phyloP scores from a whole-genome alignment of 148 eudicot genomes.

The Tetragonia tetragonoides region DNA sequence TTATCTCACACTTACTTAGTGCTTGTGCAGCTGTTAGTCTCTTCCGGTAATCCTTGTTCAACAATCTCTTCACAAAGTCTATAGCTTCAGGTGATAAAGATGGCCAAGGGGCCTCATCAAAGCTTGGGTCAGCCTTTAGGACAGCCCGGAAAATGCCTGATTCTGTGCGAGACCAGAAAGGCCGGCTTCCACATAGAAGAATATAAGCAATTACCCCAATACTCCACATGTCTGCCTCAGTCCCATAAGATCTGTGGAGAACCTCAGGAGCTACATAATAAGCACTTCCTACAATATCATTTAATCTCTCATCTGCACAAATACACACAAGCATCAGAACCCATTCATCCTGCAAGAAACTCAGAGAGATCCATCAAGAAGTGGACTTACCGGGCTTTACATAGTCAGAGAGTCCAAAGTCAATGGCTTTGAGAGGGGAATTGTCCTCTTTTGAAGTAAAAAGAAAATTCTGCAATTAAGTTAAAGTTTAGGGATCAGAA shows the following conservation, averaged over 20 bases:
- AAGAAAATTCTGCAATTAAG: conserved; percentile 77
- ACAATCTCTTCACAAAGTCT: conserved; percentile 82
- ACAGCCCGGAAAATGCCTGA: conserved; percentile 92
- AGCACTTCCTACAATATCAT: conserved; percentile 97
- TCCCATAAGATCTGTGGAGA: conserved; percentile 91
- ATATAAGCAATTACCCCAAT: conserved; percentile 97
- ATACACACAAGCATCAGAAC: conserved; percentile 23
- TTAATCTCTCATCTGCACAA: conserved; percentile 82
- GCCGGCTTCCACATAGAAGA: conserved; percentile 93
- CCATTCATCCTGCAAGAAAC: neutral
- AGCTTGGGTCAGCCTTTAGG: conserved; percentile 84
- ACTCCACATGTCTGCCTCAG: conserved; percentile 99
- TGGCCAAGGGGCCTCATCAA: conserved; percentile 97
- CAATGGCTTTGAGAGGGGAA: conserved; percentile 85
- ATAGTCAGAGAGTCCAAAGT: conserved; percentile 93
- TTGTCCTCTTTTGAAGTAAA: conserved; percentile 73
- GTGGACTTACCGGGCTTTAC: conserved; percentile 82
- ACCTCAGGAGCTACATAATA: conserved; percentile 98
- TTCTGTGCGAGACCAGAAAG: conserved; percentile 94
- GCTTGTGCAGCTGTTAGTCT: conserved; percentile 95
- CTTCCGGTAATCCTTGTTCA: conserved; percentile 91
- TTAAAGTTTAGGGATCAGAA: conserved; percentile 8
- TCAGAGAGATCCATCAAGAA: conserved; percentile 9
- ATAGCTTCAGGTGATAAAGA: conserved; percentile 76
- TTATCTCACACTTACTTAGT: conserved; percentile 55